Evolutionary conservation across 768 basidiomycete species (phyloP).

Genomic region (Phanerodontia chrysosporium): DNA sequence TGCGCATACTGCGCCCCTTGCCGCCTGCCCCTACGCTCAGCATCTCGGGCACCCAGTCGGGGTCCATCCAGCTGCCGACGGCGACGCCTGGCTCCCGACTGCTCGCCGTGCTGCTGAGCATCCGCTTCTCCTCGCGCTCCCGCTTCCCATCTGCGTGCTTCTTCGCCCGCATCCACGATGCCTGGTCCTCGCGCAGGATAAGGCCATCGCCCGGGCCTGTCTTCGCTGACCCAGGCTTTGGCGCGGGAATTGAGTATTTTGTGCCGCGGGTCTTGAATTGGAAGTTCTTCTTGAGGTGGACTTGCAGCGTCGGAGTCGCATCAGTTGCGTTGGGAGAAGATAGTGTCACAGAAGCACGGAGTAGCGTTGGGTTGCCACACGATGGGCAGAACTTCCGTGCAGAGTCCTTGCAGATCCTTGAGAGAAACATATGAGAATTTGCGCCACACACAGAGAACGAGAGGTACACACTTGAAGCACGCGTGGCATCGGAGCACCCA

Average conservation of each 20-base stretch:
- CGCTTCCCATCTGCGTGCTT: conserved; percentile 69
- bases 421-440: background rate
- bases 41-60: conserved; percentile 89
- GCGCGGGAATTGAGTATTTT: conserved; percentile 86
- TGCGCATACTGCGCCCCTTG: conserved; percentile 57
- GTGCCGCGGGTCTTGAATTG: conserved; percentile 91
- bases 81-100: conserved; percentile 38
- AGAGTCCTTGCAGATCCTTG: conserved; percentile 91
- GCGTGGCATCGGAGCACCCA: conserved; percentile 98
- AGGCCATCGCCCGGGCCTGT: conserved; percentile 76
- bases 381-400: conserved; percentile 97
- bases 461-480: conserved; percentile 87
- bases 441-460: background rate
- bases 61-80: conserved; percentile 88
- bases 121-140: conserved; percentile 72
- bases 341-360: conserved; percentile 89
- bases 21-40: conserved; percentile 62
- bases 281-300: conserved; percentile 95
- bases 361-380: conserved; percentile 88
- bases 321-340: conserved; percentile 56
- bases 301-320: conserved; percentile 67
- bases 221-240: conserved; percentile 86
- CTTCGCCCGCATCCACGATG: conserved; percentile 80
- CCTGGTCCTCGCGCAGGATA: conserved; percentile 90
- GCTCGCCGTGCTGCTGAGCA: conserved; percentile 40